Percentiles rank a stretch among this genome's conserved stretches.
Evolutionary conservation across 2,329 filamentous ascomycete genomes (phyloP).

Genomic region (Leptosphaerulina australis): DNA sequence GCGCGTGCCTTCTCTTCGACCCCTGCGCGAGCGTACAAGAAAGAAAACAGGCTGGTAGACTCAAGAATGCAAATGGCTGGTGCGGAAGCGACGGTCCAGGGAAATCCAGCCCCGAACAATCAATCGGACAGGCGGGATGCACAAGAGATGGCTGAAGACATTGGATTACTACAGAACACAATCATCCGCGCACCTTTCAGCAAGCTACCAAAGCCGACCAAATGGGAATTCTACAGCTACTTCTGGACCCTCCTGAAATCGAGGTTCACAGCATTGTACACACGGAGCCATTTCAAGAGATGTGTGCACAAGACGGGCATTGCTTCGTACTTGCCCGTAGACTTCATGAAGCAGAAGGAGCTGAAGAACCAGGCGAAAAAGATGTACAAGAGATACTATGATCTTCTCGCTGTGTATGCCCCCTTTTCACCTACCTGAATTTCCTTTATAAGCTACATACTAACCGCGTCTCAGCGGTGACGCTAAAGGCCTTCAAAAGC

Average conservation of each 20-base stretch:
- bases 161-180: conserved; percentile 32
- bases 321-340: conserved; percentile 21
- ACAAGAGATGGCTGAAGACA: conserved; percentile 27
- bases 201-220: conserved; percentile 14
- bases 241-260: conserved; percentile 30
- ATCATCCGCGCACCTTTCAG: conserved; percentile 26
- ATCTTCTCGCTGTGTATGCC: conserved; percentile 59
- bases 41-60: conserved; percentile 15
- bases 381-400: conserved; percentile 67
- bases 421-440: neutral
- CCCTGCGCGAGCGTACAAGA: conserved; percentile 18
- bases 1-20: conserved; percentile 36
- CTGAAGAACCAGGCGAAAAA: conserved; percentile 55
- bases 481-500: conserved; percentile 36
- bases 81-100: conserved; percentile 1
- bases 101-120: conserved; percentile 20
- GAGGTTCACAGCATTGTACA: conserved; percentile 25
- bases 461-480: conserved; percentile 29
- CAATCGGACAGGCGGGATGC: conserved; percentile 9
- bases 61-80: conserved; percentile 18
- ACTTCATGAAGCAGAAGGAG: conserved; percentile 16
- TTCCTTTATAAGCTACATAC: neutral
- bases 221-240: conserved; percentile 21
- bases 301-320: conserved; percentile 24
- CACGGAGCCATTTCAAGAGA: conserved; percentile 25